A percentile compares a stretch with the other conserved stretches of the same genome.
Conservation (phyloP, 2,329 filamentous ascomycete genomes). For the Mollisia scopiformis region DNA sequence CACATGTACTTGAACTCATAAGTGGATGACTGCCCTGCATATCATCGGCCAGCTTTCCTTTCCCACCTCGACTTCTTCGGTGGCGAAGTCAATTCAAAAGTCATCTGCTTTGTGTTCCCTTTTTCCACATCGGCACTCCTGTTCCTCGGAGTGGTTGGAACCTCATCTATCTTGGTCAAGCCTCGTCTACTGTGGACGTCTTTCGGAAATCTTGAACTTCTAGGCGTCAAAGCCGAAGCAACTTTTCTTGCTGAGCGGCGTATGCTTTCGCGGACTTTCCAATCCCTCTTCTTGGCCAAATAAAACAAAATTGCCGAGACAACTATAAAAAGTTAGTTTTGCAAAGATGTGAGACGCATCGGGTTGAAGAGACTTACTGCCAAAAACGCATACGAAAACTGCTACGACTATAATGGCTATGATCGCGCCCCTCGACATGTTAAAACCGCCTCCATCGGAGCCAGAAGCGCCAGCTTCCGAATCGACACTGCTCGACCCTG, state of each 20-base stretch:
- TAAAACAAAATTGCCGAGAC: conserved; percentile 68
- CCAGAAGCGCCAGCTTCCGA: conserved; percentile 69
- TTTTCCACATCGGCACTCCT: conserved; percentile 62
- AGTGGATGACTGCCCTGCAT: conserved; percentile 13
- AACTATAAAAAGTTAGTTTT: conserved; percentile 18
- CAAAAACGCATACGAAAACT: conserved; percentile 65
- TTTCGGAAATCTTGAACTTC: conserved; percentile 61
- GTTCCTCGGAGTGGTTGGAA: conserved; percentile 61
- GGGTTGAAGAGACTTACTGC: conserved; percentile 55
- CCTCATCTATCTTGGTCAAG: conserved; percentile 53
- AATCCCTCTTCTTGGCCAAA: conserved; percentile 82
- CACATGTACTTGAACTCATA: conserved; percentile 9
- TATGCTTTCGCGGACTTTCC: conserved; percentile 75
- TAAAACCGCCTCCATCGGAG: conserved; percentile 58
- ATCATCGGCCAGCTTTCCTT: conserved; percentile 30
- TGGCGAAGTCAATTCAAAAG: conserved; percentile 37
- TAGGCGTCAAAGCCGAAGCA: conserved; percentile 63
- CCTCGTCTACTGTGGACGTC: conserved; percentile 53
- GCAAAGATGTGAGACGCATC: not conserved
- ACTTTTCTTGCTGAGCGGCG: conserved; percentile 68
- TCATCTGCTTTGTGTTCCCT: conserved; percentile 40
- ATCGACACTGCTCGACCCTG: conserved; percentile 44
- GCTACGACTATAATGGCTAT: conserved; percentile 78
- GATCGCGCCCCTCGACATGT: conserved; percentile 69
- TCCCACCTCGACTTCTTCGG: conserved; percentile 36